These are phyloP conservation scores for Fusarium hostae DNA, from an alignment of 2,329 filamentous ascomycete genomes.

Conservation along the genomic window DNA sequence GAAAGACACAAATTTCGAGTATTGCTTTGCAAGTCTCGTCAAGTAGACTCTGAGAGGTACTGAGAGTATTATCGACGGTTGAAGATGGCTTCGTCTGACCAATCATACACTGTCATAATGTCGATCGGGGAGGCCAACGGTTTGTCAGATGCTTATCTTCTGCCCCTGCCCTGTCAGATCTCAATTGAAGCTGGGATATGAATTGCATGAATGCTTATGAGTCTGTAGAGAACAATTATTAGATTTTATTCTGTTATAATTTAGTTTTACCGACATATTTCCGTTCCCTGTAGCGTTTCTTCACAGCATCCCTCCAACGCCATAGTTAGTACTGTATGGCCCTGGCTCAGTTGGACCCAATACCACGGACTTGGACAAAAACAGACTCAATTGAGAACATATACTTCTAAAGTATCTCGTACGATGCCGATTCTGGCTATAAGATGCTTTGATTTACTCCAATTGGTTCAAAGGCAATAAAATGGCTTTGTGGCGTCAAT, in stretches of 20 bases:
- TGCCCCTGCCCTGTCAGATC: background rate
- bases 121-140: background rate
- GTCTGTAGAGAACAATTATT: background rate
- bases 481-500: background rate
- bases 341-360: background rate
- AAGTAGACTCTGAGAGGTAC: background rate
- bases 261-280: too few species aligned
- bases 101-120: background rate
- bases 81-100: background rate
- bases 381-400: background rate
- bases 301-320: too few species aligned
- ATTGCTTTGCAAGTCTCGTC: background rate
- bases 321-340: background rate
- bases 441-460: background rate
- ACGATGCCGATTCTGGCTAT: background rate
- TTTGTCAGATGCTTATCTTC: background rate
- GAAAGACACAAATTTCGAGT: background rate
- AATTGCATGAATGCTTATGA: background rate
- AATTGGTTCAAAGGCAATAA: background rate
- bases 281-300: background rate
- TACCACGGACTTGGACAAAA: background rate
- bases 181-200: fast-evolving
- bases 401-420: background rate
- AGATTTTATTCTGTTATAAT: too few species aligned
- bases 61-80: background rate